phyloP scores from a whole-genome alignment of 2,329 filamentous ascomycete genomes.

The Colletotrichum liaoningense region DNA sequence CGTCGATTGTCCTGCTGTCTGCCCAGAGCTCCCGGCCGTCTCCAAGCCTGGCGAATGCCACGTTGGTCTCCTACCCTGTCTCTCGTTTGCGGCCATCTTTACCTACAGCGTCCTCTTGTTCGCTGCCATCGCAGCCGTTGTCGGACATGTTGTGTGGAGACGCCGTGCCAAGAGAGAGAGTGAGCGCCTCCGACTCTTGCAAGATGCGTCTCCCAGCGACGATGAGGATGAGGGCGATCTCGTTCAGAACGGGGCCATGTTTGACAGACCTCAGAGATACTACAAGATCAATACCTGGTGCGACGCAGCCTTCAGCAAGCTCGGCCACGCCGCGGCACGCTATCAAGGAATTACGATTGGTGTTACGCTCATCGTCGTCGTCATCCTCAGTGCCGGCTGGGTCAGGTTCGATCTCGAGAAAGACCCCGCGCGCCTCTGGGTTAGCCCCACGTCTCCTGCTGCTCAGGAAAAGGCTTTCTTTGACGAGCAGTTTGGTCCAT shows the following conservation, averaged over 20 bases:
- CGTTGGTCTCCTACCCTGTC: constrained; percentile 88
- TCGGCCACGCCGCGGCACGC: constrained; percentile 83
- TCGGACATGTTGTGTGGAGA: constrained; percentile 81
- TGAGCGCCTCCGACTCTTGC: constrained; percentile 86
- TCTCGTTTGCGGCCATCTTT: constrained; percentile 92
- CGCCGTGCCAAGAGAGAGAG: constrained; percentile 80
- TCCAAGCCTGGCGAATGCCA: constrained; percentile 77
- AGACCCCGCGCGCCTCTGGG: constrained; percentile 93
- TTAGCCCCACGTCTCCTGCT: constrained; percentile 91
- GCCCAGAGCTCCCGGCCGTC: constrained; percentile 84
- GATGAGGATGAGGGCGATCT: constrained; percentile 95
- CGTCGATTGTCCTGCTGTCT: constrained; percentile 89
- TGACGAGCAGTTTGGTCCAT: constrained; percentile 91
- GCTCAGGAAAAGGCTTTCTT: constrained; percentile 96
- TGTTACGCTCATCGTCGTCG: constrained; percentile 79
- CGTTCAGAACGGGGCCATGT: constrained; percentile 79
- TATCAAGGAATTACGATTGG: constrained; percentile 89
- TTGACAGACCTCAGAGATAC: constrained; percentile 81
- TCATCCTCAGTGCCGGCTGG: constrained; percentile 87
- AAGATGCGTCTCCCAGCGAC: constrained; percentile 85
- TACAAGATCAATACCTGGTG: constrained; percentile 89
- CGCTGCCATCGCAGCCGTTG: constrained; percentile 72
- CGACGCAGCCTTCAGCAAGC: constrained; percentile 81
- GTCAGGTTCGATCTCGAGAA: constrained; percentile 88
- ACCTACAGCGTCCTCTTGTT: constrained; percentile 83